These are phyloP conservation scores for Aspergillus ochraceoroseus DNA, from an alignment of 2,329 filamentous ascomycete species.

Conservation along the genomic window DNA sequence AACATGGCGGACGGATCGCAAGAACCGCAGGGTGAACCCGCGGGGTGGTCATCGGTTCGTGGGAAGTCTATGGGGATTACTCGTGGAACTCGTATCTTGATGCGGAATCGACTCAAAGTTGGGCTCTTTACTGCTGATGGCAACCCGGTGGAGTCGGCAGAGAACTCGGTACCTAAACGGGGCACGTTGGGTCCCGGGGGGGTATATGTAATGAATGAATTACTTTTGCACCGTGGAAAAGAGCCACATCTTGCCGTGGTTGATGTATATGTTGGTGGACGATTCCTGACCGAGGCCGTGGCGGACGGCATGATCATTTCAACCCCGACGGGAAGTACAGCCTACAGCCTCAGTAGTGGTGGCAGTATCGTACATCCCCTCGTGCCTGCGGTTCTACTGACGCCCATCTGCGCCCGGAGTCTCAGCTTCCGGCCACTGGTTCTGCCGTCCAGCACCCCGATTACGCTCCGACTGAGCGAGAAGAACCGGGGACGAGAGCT, in stretches of 20 bases:
- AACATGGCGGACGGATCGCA: constrained; percentile 17
- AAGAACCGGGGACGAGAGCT: constrained; percentile 72
- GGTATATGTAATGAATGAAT: constrained; percentile 82
- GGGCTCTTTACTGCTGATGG: constrained; percentile 72
- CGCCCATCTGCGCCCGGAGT: constrained; percentile 88
- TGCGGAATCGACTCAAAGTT: constrained; percentile 81
- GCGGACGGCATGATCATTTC: constrained; percentile 93
- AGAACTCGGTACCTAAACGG: constrained; percentile 28
- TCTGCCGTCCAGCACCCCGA: constrained; percentile 76
- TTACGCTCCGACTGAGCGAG: constrained; percentile 74
- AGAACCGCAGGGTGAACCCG: constrained; percentile 35
- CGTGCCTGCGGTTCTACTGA: constrained; percentile 81
- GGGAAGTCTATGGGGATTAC: constrained; percentile 76
- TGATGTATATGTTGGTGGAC: constrained; percentile 81
- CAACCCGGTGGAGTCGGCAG: constrained; percentile 49
- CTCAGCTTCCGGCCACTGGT: constrained; percentile 89
- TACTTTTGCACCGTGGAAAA: constrained; percentile 85
- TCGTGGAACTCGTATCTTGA: constrained; percentile 71
- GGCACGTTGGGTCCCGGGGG: constrained; percentile 38
- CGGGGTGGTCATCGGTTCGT: constrained; percentile 66
- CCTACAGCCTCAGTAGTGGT: constrained; percentile 88
- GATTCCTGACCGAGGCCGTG: constrained; percentile 87
- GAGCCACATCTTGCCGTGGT: constrained; percentile 88
- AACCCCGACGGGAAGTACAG: constrained; percentile 90
- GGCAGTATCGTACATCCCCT: constrained; percentile 92